Evolutionary conservation across 805 yeast species (phyloP), one percentile per base, ranked within the genome.

Genomic region (Blastobotrys chiropterorum): DNA sequence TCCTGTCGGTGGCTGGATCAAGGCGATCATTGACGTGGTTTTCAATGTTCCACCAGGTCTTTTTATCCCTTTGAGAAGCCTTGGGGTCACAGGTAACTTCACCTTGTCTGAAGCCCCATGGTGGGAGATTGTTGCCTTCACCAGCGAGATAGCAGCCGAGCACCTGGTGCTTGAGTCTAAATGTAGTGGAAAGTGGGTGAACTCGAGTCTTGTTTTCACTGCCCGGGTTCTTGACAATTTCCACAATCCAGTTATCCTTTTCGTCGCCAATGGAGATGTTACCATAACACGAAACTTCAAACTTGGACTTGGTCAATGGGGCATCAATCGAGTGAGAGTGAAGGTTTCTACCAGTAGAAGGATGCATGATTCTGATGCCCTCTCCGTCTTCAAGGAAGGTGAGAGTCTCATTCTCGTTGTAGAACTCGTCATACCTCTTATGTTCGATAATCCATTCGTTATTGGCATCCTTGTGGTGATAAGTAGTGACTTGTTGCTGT

Each of bases 41-140:
- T 67, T 86, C 95, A 51, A 86, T 66, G 67, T 86, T 86, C 95
- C 95, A 86, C 85, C 86, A 82, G 6, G 90, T 81, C 50, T 77
- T 73, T 62, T 81, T 80, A 66, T 85, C 89, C 50, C 72, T 72
- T 8, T 67, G 56, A 22, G 79, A 68, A 62, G 82, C 72, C 47
- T 59, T 57, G 22, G 67, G 66, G 50, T 67, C 63, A 72, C 99
- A 94, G 1, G 83, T 84, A 57, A 94, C 92, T 73, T 94, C 99
- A 56, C 96, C 96, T 74, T 94, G 99, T 66, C 89, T 81, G 79
- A 92, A 94, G 17, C 99, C 99, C 99, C 99, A 94, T 15, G 81
- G 82, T 16, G 99, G 99, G 64, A 90, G 82, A 20, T 80, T 67
- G 58, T 74, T 71, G 44, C 97, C 97, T 8, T 94, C 77, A 13